A percentile compares a stretch with the other conserved stretches of the same genome.
Conservation (phyloP, 306 rosid genomes). For the Amphicarpaea edgeworthii region DNA sequence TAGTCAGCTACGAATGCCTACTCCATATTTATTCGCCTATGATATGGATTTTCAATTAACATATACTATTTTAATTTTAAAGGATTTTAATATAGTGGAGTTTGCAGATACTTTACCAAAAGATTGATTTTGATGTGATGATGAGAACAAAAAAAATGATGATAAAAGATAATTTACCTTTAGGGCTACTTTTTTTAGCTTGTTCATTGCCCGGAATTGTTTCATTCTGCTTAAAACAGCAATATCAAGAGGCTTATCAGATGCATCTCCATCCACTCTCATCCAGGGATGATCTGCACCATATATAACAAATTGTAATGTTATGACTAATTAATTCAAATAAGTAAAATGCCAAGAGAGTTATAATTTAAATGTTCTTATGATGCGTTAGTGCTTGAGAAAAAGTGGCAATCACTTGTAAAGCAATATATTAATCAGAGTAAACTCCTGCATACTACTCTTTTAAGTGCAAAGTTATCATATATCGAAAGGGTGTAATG, state of each 20-base stretch:
- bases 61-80: too few relatives aligned
- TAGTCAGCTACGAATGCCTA: slow-evolving; percentile 25
- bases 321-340: slow-evolving; percentile 32
- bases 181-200: slow-evolving; percentile 93
- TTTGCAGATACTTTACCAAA: neutral
- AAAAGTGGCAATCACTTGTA: neutral
- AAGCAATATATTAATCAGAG: slow-evolving; percentile 25
- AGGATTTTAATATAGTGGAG: neutral
- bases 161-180: slow-evolving; percentile 63
- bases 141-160: slow-evolving; percentile 25
- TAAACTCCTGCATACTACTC: slow-evolving; percentile 12
- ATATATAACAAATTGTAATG: slow-evolving; percentile 9
- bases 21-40: neutral
- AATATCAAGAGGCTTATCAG: slow-evolving; percentile 97
- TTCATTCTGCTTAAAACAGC: slow-evolving; percentile 94
- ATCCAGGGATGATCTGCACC: slow-evolving; percentile 97
- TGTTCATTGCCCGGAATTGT: slow-evolving; percentile 99
- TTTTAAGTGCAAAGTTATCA: slow-evolving; percentile 15
- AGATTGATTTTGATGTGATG: slow-evolving; percentile 21
- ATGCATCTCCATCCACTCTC: slow-evolving; percentile 91
- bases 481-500: slow-evolving; percentile 15
- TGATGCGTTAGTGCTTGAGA: neutral
- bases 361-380: slow-evolving; percentile 15
- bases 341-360: slow-evolving; percentile 27
- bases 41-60: too few relatives aligned